These are phyloP conservation scores for Ramularia collo-cygni DNA, from an alignment of 2,329 filamentous ascomycete species.

Conservation along the genomic window DNA sequence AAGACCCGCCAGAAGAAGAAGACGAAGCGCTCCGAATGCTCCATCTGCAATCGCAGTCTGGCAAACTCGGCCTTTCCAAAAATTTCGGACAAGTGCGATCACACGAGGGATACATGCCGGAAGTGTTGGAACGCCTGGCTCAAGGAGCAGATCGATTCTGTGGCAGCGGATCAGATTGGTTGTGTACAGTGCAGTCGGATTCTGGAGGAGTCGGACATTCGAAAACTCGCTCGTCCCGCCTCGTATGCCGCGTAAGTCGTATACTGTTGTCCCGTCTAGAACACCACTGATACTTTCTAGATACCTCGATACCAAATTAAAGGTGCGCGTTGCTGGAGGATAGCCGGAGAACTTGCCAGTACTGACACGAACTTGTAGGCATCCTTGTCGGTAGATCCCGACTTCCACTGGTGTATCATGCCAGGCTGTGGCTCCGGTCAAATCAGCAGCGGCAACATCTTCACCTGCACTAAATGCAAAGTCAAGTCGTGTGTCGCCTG, in stretches of 20 bases:
- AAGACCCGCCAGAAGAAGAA: too few relatives aligned
- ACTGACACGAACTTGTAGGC: conserved; percentile 9
- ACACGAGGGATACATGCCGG: conserved; percentile 11
- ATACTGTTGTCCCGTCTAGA: neutral
- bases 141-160: conserved; percentile 7
- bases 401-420: conserved; percentile 19
- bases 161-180: conserved; percentile 2
- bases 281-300: conserved; percentile 1
- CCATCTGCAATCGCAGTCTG: conserved; percentile 3
- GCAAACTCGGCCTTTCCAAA: conserved; percentile 4
- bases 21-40: neutral
- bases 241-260: neutral
- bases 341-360: neutral
- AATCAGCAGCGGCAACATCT: conserved; percentile 16
- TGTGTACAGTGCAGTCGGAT: conserved; percentile 16
- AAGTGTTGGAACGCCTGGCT: conserved; percentile 18
- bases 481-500: conserved; percentile 19
- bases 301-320: conserved; percentile 1
- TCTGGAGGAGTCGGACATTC: conserved; percentile 13
- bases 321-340: neutral
- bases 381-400: conserved; percentile 7
- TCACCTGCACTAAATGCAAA: conserved; percentile 19
- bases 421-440: conserved; percentile 18
- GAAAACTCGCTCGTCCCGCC: conserved; percentile 3
- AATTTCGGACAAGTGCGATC: conserved; percentile 5